Base-by-base conservation (phyloP, 129 eudicot species). In the Lactuca sativa region DNA sequence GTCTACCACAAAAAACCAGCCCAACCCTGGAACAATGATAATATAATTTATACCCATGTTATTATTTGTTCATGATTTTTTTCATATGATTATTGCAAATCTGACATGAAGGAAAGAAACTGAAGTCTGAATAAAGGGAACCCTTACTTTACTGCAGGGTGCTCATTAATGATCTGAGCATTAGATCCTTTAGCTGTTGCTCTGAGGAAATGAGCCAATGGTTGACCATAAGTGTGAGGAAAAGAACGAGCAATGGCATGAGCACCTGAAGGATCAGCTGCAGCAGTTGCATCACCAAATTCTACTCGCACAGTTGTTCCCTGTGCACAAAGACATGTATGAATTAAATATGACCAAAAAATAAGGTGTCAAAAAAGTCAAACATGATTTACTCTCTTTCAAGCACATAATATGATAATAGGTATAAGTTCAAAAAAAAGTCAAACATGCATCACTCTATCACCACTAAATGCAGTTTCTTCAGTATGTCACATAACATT, bases 241-340 rank as follows among this genome's bases (percentile, higher is more conserved):
- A 90, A 95, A 40, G 88, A 83, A 33, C 93, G 78, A 41, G 91
- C 80, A 52, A 95, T 90, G 56, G 96, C 82, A 73, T 76, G 85
- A 52, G 92, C 92, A 76, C 85, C 99, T 41, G 89, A 61, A 10
- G 91, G 90, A 67, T 95, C 99, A 14, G 88, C 81, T 25, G 97
- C 83, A 76, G 93, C 86, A 53, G 99, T 85, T 52, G 86, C 87
- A 82, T 95, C 99, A 74, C 99, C 92, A 72, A 85, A 82, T 54
- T 95, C 99, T n/a, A 95, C 99, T 65, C 97, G 75, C 57, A 90
- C 97, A 21, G 97, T 78, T 31, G 92, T 95, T 59, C 99, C 99
- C 99, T 95, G 87, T 57, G 17, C 53, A 82, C 65, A 62, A 53
- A 70, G 8, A 40, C 57, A 41, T 49, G 1, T 47, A 56, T 10